phyloP scores from a whole-genome alignment of 108 stramenopile species.

The Skeletonema grethae region DNA sequence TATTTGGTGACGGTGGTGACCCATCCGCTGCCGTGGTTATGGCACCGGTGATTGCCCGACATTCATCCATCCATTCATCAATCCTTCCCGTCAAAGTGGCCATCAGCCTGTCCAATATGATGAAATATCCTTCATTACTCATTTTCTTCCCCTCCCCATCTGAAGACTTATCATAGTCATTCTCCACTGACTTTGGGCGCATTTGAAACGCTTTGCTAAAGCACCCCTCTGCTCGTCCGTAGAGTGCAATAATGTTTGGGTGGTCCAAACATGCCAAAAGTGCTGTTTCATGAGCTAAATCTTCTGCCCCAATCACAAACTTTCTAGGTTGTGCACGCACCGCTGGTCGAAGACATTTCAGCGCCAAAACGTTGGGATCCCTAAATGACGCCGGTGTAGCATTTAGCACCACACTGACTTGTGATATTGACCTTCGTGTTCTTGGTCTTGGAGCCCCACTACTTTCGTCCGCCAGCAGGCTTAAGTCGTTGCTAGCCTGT shows the following conservation, averaged over 20 bases:
- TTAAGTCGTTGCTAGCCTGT: neutral
- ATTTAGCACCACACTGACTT: neutral
- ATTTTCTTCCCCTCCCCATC: conserved; percentile 8
- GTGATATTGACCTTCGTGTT: neutral
- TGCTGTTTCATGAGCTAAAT: conserved; percentile 44
- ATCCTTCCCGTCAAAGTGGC: conserved; percentile 48
- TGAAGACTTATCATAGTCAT: neutral
- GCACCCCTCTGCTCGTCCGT: conserved; percentile 38
- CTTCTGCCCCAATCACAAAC: conserved; percentile 46
- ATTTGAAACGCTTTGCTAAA: conserved; percentile 35
- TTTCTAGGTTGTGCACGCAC: conserved; percentile 29
- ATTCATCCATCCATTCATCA: conserved; percentile 52
- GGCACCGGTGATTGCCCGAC: conserved; percentile 1
- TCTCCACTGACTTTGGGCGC: neutral
- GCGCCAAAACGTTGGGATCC: conserved; percentile 32
- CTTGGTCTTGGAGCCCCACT: neutral
- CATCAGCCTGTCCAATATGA: conserved; percentile 55
- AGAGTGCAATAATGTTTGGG: conserved; percentile 38
- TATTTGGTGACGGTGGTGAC: neutral
- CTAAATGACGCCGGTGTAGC: neutral
- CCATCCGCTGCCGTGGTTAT: neutral
- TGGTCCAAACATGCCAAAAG: conserved; percentile 40
- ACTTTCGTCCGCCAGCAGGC: neutral
- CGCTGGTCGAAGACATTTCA: conserved; percentile 42
- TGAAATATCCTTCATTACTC: conserved; percentile 53